Base-by-base conservation (phyloP, 2,329 filamentous ascomycete species). In the Neofusicoccum parvum region DNA sequence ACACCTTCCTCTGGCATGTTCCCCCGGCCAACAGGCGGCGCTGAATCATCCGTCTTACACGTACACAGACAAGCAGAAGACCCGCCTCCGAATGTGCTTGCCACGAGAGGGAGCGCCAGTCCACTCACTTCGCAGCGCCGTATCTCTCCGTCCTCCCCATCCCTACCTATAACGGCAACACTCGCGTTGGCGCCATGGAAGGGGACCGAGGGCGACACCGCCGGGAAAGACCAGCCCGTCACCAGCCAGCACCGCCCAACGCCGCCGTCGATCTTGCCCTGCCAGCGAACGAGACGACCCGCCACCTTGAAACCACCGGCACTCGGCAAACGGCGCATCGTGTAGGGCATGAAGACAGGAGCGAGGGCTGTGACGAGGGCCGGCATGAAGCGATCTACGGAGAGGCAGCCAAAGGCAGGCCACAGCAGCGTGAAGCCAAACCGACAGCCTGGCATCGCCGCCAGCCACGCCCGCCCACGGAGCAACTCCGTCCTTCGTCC, bases 111-210 rank as follows among this genome's bases (percentile, higher is more conserved):
- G 10, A 32, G 27, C 6, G 27, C 37, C 14, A 43, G 37, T 15
- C 53, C 37, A 41, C 53, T 41, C 53, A 45, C 53, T 43, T 43
- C 36, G 3, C 36, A 45, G 53, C 23, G 12, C 15, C 53, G 5
- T 45, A 45, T 46, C 39, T 50, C 14, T 36, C 36, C 11, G 3
- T 27, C 34, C 17, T 2, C 34, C 54, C 20, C 54, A 59, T 59
- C 54, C 45, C 27, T 59, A 37, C 54, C 54, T 15, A 12, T 59
- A n/a, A 9, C 23, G 54, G 54, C 27, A 59, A 11, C n/a, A 17
- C 54, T 59, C 39, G 54, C 54, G 45, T 45, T 43, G 54, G 17
- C 41, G 54, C 54, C 53, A 32, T 54, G 10, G 51, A 41, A 37
- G 17, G 37, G 20, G 27, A 14, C 48, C 48, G 3, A 34, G 37